Percentiles rank a stretch among this genome's conserved stretches.
These are phyloP conservation scores for Aspergillus egyptiacus DNA, from an alignment of 495 filamentous ascomycete genomes.

Conservation along the genomic window DNA sequence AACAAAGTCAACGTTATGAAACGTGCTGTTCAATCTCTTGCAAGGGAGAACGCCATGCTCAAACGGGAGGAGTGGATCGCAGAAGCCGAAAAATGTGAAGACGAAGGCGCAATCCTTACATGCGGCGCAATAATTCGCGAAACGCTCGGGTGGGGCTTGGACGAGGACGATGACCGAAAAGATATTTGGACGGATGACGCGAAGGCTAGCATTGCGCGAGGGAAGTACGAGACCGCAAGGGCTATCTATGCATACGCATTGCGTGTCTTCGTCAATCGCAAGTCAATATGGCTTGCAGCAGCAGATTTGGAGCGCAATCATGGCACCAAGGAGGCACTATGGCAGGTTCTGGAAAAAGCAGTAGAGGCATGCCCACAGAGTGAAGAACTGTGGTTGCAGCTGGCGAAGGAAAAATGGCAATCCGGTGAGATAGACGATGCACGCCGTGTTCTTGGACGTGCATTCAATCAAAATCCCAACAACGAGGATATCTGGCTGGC, in stretches of 20 bases:
- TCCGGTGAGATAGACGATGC: constrained; percentile 80
- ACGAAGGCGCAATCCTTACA: constrained; percentile 81
- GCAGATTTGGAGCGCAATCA: constrained; percentile 89
- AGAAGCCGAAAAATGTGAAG: constrained; percentile 91
- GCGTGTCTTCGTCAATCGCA: constrained; percentile 77
- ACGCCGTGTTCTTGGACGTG: constrained; percentile 70
- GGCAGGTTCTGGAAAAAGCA: constrained; percentile 82
- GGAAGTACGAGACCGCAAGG: constrained; percentile 79
- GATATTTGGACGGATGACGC: constrained; percentile 95
- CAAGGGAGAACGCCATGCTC: constrained; percentile 87
- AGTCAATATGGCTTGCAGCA: constrained; percentile 79
- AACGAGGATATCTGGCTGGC: constrained; percentile 97
- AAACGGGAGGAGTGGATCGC: constrained; percentile 96
- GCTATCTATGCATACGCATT: constrained; percentile 91
- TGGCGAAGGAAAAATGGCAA: constrained; percentile 90
- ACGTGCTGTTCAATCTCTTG: constrained; percentile 83
- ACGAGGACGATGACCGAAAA: constrained; percentile 95
- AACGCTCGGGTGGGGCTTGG: constrained; percentile 87
- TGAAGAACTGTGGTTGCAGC: constrained; percentile 92
- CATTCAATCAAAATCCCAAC: constrained; percentile 88
- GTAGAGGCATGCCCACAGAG: constrained; percentile 86
- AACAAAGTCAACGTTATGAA: constrained; percentile 87
- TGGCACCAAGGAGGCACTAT: constrained; percentile 75
- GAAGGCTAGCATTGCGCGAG: constrained; percentile 65
- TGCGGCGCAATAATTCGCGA: constrained; percentile 84